Percentiles rank a stretch among this genome's conserved stretches.
Evolutionary conservation across 306 rosid species (phyloP).

Genomic region (Styphnolobium japonicum): DNA sequence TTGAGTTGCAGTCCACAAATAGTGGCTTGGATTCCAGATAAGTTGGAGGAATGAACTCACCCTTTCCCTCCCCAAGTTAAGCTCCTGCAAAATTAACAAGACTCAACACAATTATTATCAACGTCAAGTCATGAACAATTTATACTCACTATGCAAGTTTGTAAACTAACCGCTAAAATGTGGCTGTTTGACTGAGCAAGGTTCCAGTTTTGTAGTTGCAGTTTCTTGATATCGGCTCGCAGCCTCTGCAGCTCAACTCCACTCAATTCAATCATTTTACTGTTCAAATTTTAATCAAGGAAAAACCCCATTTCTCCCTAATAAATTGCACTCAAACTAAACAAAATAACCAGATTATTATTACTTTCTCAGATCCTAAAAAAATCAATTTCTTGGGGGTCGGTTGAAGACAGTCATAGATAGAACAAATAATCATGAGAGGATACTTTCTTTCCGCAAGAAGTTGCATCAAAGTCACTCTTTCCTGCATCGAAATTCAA

Average conservation of each 20-base stretch:
- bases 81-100: conserved; percentile 58
- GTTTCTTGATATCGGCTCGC: conserved; percentile 59
- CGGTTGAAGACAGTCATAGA: background rate
- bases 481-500: conserved; percentile 59
- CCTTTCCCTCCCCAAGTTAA: conserved; percentile 73
- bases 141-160: background rate
- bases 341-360: background rate
- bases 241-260: conserved; percentile 69
- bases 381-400: background rate
- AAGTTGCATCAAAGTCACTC: conserved; percentile 48
- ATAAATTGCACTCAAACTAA: background rate
- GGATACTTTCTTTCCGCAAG: conserved; percentile 81
- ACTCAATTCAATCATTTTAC: conserved; percentile 60
- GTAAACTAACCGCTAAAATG: conserved; percentile 59
- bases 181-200: conserved; percentile 82
- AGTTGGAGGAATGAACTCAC: conserved; percentile 41
- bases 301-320: background rate
- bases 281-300: conserved; percentile 36
- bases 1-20: background rate
- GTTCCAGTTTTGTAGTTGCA: conserved; percentile 79
- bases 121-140: background rate
- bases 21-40: background rate
- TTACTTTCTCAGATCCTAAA: background rate
- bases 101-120: background rate
- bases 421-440: background rate